These are phyloP conservation scores for Leccinum fibrillosum DNA, from an alignment of 768 basidiomycete species.

Conservation along the genomic window DNA sequence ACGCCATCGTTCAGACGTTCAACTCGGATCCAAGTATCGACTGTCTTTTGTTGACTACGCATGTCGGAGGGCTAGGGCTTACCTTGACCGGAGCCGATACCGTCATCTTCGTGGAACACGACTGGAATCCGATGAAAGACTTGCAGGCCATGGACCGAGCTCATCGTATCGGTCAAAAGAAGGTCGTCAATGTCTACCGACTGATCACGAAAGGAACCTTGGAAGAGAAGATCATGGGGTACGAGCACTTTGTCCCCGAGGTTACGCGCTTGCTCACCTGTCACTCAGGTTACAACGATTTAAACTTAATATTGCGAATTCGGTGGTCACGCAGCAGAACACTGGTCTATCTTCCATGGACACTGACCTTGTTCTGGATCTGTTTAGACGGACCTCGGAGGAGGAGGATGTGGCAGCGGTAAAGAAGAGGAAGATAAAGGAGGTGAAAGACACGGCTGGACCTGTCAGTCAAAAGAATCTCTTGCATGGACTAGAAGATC, in stretches of 20 bases:
- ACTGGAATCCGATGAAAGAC: constrained; percentile 99
- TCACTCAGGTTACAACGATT: constrained; percentile 84
- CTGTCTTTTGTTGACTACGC: constrained; percentile 91
- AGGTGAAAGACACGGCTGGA: constrained; percentile 51
- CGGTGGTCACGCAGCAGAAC: constrained; percentile 97
- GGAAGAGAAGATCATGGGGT: constrained; percentile 99
- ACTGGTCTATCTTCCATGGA: constrained; percentile 93
- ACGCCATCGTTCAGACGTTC: constrained; percentile 97
- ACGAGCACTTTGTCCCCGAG: constrained; percentile 25
- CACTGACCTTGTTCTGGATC: constrained; percentile 92
- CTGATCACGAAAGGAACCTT: constrained; percentile 95
- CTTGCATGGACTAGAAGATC: constrained; percentile 84
- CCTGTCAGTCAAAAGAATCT: constrained; percentile 77
- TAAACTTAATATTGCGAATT: constrained; percentile 96
- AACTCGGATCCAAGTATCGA: constrained; percentile 98
- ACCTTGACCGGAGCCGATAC: constrained; percentile 98
- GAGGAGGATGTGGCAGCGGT: constrained; percentile 67
- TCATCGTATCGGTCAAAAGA: constrained; percentile 97
- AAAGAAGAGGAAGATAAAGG: constrained; percentile 45
- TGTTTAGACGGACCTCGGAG: constrained; percentile 77
- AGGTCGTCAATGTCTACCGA: constrained; percentile 98
- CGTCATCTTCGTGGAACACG: constrained; percentile 98
- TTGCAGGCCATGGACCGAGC: constrained; percentile 99
- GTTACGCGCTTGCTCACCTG: constrained; percentile 4
- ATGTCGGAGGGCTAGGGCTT: constrained; percentile 93